Evolutionary conservation across 2,329 filamentous ascomycete genomes (phyloP).

Genomic region (Akanthomyces muscarius): DNA sequence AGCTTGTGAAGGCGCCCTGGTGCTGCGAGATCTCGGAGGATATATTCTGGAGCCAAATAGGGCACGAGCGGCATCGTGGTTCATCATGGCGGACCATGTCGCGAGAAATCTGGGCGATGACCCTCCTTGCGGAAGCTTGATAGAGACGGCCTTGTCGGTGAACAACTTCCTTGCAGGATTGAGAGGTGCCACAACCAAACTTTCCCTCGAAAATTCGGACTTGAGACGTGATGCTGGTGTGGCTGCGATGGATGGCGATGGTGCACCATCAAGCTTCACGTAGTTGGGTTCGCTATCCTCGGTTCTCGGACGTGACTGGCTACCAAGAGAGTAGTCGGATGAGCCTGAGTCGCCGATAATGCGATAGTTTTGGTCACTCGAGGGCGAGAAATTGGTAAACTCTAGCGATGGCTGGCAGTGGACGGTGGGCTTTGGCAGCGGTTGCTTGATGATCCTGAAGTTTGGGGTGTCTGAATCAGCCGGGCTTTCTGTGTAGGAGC

Average conservation of each 20-base stretch:
- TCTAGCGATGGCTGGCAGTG: conserved; percentile 4
- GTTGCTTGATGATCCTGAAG: background rate
- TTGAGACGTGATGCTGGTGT: conserved; percentile 31
- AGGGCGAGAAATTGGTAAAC: conserved; percentile 29
- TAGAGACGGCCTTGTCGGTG: conserved; percentile 40
- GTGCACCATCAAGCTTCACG: conserved; percentile 46
- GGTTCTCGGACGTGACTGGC: conserved; percentile 32
- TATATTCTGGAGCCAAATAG: conserved; percentile 25
- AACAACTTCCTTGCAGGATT: conserved; percentile 13
- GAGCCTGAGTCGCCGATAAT: conserved; percentile 50
- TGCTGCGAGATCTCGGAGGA: conserved; percentile 10
- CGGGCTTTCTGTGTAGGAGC: background rate
- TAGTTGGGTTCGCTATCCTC: conserved; percentile 49
- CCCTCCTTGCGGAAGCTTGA: conserved; percentile 44
- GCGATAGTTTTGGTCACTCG: conserved; percentile 48
- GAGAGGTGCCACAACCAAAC: conserved; percentile 54
- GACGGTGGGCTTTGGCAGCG: background rate
- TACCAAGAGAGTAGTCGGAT: conserved; percentile 36
- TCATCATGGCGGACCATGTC: conserved; percentile 53
- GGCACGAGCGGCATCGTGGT: conserved; percentile 41
- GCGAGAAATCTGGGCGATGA: conserved; percentile 49
- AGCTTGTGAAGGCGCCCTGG: background rate
- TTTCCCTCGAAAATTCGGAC: conserved; percentile 57
- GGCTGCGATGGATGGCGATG: conserved; percentile 37
- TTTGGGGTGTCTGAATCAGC: background rate